These are phyloP conservation scores for Suillus bovinus DNA, from an alignment of 768 basidiomycete genomes.

Conservation along the genomic window DNA sequence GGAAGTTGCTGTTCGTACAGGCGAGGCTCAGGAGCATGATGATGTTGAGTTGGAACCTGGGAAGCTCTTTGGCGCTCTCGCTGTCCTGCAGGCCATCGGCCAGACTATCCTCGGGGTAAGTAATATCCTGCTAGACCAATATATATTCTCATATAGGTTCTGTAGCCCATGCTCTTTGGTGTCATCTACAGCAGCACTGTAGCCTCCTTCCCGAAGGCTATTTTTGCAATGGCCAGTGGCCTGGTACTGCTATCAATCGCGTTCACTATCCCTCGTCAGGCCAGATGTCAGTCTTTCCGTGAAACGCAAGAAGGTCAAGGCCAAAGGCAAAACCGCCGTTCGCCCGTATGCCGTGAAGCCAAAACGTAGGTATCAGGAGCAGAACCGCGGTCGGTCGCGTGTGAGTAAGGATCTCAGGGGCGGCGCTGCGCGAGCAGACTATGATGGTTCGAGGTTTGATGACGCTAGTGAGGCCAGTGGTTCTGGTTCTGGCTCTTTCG, in stretches of 20 bases:
- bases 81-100: conserved; percentile 64
- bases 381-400: conserved; percentile 29
- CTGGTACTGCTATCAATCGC: conserved; percentile 52
- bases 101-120: conserved; percentile 58
- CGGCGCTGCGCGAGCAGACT: conserved; percentile 26
- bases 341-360: conserved; percentile 4
- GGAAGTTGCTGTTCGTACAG: conserved; percentile 36
- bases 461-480: conserved; percentile 10
- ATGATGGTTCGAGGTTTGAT: conserved; percentile 18
- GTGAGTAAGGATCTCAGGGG: conserved; percentile 43
- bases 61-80: conserved; percentile 69
- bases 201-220: conserved; percentile 61
- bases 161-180: conserved; percentile 71
- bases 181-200: conserved; percentile 66
- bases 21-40: conserved; percentile 13
- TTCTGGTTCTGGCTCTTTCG: conserved; percentile 6
- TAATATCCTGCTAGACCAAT: conserved; percentile 4
- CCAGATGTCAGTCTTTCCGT: conserved; percentile 31
- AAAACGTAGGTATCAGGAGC: conserved; percentile 19
- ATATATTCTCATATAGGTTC: conserved; percentile 1
- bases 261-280: conserved; percentile 44
- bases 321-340: conserved; percentile 8
- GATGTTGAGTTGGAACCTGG: conserved; percentile 45
- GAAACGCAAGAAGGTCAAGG: conserved; percentile 13
- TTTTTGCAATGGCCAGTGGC: conserved; percentile 62